Evolutionary conservation across 1,284 basidiomycete genomes (phyloP), one percentile per base, ranked within the genome.

Genomic region (Mycena sp.): DNA sequence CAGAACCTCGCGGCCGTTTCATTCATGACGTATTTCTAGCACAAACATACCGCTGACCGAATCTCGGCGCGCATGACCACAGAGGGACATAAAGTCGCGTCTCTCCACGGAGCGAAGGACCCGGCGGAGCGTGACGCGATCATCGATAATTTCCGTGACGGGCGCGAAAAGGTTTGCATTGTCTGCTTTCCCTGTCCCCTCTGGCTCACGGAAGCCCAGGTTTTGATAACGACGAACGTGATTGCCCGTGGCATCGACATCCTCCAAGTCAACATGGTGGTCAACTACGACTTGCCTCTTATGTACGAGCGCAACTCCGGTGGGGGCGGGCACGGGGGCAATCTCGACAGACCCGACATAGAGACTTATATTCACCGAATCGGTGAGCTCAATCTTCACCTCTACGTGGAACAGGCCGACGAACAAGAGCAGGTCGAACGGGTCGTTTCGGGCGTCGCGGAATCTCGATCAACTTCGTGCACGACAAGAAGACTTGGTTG

Each of bases 341-440:
- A 49, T 26, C 29, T 52, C 17, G 81, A 79, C 46, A 79, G 77
- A 67, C 94, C 96, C 0, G 98, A 99, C 76, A 84, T 96, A 30
- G 98, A 99, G 82, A 99, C 97, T 0, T 99, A 99, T 76, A 90
- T 99, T 61, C 98, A 99, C 80, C 90, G 98, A 68, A 99, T 99
- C 66, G 97, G 96, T 94, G 64, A 58, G 90, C 81, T 11, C 2
- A 35, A 50, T 49, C 25, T 58, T 29, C 16, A 19, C 41, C 25
- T 19, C 30, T n/a, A 2, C 9, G 12, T 23, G 23, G 9, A 38
- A 17, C 40, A 59, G 48, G 21, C 45, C n/a, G n/a, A 17, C 55
- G 62, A 29, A 51, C 30, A 26, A 45, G 14, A 44, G 41, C 45
- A 96, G 95, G 95, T 58, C 93, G 96, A 58, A 98, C 96, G 50